A percentile compares a stretch with the other conserved stretches of the same genome.
These are phyloP conservation scores for Ciborinia camelliae DNA, from an alignment of 2,329 filamentous ascomycete genomes.

Conservation along the genomic window DNA sequence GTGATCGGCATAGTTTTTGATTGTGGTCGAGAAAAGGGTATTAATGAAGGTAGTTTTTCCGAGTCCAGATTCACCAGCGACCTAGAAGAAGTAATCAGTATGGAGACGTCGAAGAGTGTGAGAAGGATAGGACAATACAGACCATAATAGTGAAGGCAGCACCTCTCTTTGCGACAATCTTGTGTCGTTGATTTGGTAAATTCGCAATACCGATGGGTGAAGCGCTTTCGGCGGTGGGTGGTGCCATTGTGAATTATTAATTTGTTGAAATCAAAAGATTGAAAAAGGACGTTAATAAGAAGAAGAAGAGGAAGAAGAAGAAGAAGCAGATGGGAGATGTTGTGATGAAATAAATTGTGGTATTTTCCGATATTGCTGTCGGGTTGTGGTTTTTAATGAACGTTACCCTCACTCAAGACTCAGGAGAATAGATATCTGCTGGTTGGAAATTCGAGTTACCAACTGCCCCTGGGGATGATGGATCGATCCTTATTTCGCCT, in stretches of 20 bases:
- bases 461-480: slow-evolving; percentile 18
- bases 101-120: background rate
- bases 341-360: slow-evolving; percentile 5
- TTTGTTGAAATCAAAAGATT: background rate
- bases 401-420: no score
- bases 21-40: slow-evolving; percentile 99
- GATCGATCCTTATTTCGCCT: slow-evolving; percentile 18
- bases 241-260: slow-evolving; percentile 47
- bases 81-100: slow-evolving; percentile 49
- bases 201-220: slow-evolving; percentile 73
- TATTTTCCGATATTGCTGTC: slow-evolving; percentile 13
- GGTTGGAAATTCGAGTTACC: slow-evolving; percentile 20
- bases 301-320: background rate
- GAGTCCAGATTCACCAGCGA: slow-evolving; percentile 95
- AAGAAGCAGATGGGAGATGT: background rate
- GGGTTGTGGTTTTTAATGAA: slow-evolving; percentile 5
- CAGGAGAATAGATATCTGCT: slow-evolving; percentile 16
- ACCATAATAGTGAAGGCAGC: slow-evolving; percentile 99
- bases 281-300: background rate
- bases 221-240: slow-evolving; percentile 56
- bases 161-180: slow-evolving; percentile 78
- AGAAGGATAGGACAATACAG: slow-evolving; percentile 27
- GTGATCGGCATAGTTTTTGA: slow-evolving; percentile 99
- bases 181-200: slow-evolving; percentile 70
- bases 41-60: slow-evolving; percentile 99